These are phyloP conservation scores for Musa acuminata DNA, from an alignment of 176 grass and related monocot species.

Conservation along the genomic window DNA sequence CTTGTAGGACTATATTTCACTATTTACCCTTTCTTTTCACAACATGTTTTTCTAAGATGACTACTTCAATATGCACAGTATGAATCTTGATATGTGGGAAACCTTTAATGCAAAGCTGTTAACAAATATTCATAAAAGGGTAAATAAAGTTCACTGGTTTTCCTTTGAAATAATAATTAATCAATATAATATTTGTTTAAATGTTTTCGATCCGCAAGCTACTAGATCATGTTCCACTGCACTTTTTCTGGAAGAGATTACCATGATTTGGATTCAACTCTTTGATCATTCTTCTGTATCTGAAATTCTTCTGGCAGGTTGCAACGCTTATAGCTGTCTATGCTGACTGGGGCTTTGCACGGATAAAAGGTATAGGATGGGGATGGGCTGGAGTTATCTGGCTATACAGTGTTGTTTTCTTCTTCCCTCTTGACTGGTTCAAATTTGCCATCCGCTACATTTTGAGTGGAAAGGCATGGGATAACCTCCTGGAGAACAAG, in stretches of 20 bases:
- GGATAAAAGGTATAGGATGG: conserved; percentile 68
- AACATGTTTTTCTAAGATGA: too few relatives aligned
- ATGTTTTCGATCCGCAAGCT: too few relatives aligned
- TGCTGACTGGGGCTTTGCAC: conserved; percentile 45
- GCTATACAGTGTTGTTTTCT: conserved; percentile 75
- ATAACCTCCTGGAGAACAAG: conserved; percentile 77
- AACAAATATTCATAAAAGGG: too few relatives aligned
- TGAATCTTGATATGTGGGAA: too few relatives aligned
- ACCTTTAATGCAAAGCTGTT: too few relatives aligned
- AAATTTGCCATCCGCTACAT: conserved; percentile 75
- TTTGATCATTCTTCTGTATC: not conserved
- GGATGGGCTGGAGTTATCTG: conserved; percentile 91
- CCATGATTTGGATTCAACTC: not conserved
- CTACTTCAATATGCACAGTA: too few relatives aligned
- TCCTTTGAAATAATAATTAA: too few relatives aligned
- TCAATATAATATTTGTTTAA: too few relatives aligned
- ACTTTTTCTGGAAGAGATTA: too few relatives aligned
- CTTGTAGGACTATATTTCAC: not conserved
- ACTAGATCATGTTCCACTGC: too few relatives aligned
- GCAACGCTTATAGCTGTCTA: conserved; percentile 67
- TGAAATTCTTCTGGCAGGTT: conserved; percentile 27
- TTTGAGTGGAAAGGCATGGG: conserved; percentile 84
- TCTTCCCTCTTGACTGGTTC: conserved; percentile 74
- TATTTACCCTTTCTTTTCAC: too few relatives aligned
- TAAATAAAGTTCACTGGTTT: too few relatives aligned